Evolutionary conservation across 306 rosid genomes (phyloP).

Genomic region (Gastrolobium villosum): DNA sequence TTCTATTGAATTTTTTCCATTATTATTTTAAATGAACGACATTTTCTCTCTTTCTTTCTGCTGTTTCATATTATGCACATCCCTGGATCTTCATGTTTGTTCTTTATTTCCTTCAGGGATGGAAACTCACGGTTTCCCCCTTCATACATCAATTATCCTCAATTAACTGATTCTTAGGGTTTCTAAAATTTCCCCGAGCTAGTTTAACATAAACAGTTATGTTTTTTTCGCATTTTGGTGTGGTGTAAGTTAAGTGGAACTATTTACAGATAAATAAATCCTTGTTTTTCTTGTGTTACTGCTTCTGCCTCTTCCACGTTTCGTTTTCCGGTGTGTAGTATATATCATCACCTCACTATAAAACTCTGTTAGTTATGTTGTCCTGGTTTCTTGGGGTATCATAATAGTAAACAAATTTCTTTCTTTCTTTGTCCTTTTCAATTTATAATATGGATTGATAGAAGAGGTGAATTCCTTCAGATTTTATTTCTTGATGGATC

Average conservation of each 20-base stretch:
- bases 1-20: neutral
- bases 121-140: neutral
- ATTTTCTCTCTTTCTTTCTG: neutral
- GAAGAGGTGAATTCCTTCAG: neutral
- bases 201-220: neutral
- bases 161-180: conserved; percentile 24
- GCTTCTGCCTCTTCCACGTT: conserved; percentile 2
- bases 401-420: neutral
- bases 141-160: neutral
- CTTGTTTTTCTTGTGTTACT: neutral
- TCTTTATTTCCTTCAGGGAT: too few species aligned
- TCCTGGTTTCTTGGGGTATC: neutral
- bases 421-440: neutral
- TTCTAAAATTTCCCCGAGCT: conserved; percentile 5
- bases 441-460: conserved; percentile 6
- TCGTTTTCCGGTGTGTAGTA: neutral
- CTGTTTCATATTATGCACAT: neutral
- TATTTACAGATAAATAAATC: neutral
- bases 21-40: neutral
- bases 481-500: conserved; percentile 49
- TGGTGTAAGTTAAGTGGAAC: neutral
- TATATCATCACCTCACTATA: neutral
- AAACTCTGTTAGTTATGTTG: neutral
- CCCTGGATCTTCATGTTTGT: neutral
- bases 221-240: too few species aligned